Base-by-base conservation (phyloP, 2,329 filamentous ascomycete species). In the Apiospora malaysiana region DNA sequence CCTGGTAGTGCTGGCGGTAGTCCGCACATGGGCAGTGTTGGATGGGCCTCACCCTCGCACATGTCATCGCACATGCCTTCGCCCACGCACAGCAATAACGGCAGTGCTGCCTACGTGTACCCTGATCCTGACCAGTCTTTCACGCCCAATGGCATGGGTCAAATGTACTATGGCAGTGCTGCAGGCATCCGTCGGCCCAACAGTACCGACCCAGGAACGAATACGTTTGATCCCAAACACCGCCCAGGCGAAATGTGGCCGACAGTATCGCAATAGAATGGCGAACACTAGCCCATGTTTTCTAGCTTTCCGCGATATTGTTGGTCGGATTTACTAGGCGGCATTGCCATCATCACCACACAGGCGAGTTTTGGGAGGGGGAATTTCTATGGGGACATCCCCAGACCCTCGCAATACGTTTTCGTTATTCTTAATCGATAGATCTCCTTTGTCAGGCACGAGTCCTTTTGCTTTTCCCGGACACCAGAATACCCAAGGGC, bases 1-100 rank as follows among this genome's bases (percentile, higher is more conserved):
- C 81, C 85, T 68, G 87, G 87, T 70, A 97, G 93, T 79, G 91
- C 89, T n/a, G 90, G 86, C 70, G 93, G 93, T 69, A 97, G 94
- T 81, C 95, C 95, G 68, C 95, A 98, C 81, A 94, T 97, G 90
- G 83, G 84, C 73, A 90, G 88, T 72, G 88, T 94, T 73, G 93
- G 93, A 70, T 98, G 95, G 95, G 93, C 94, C 75, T 97, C 67
- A 14, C 67, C 67, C 18, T 56, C 67, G 18, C 67, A 56, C 25
- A 68, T 68, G 5, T 94, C 94, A 3, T 90, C 91, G 2, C 93
- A 95, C 75, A 89, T 90, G 74, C 88, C 88, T 43, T 90, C 94
- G 74, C 90, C 92, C 12, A 92, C 92, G 10, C 92, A 94, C 73
- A 86, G 83, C 76, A 84, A 82, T 43, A 82, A 85, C 63, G 89